phyloP scores from a whole-genome alignment of 345 rosid genomes.

The Eucalyptus cloeziana region DNA sequence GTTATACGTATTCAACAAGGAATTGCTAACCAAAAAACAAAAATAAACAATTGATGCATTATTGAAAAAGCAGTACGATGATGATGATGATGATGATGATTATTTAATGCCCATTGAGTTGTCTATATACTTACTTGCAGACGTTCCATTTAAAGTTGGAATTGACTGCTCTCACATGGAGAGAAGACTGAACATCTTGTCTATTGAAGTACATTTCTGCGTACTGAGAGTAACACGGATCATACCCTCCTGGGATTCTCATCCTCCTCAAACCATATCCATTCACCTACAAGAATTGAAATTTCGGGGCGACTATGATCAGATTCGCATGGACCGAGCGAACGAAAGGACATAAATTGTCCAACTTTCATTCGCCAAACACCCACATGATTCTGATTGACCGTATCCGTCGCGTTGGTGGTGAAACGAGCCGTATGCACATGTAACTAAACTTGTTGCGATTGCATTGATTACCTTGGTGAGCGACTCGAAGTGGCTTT shows the following conservation, averaged over 20 bases:
- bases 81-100: neutral
- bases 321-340: neutral
- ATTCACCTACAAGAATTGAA: neutral
- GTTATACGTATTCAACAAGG: slow-evolving; percentile 16
- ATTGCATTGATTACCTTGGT: neutral
- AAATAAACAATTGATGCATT: neutral
- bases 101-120: neutral
- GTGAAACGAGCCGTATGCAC: rapidly evolving
- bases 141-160: slow-evolving; percentile 14
- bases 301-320: neutral
- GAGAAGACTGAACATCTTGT: slow-evolving; percentile 33
- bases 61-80: neutral
- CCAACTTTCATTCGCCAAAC: neutral
- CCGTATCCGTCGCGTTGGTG: rapidly evolving
- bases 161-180: slow-evolving; percentile 23
- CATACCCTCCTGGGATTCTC: slow-evolving; percentile 37
- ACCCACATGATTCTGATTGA: neutral
- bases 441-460: neutral
- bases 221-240: slow-evolving; percentile 38
- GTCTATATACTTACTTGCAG: slow-evolving; percentile 31
- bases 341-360: neutral
- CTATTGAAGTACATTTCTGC: slow-evolving; percentile 37
- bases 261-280: slow-evolving; percentile 8
- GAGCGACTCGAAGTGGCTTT: neutral
- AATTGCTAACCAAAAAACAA: slow-evolving; percentile 2